Base-by-base conservation (phyloP, 2,329 filamentous ascomycete genomes). In the Aotearoamyces nothofagi region DNA sequence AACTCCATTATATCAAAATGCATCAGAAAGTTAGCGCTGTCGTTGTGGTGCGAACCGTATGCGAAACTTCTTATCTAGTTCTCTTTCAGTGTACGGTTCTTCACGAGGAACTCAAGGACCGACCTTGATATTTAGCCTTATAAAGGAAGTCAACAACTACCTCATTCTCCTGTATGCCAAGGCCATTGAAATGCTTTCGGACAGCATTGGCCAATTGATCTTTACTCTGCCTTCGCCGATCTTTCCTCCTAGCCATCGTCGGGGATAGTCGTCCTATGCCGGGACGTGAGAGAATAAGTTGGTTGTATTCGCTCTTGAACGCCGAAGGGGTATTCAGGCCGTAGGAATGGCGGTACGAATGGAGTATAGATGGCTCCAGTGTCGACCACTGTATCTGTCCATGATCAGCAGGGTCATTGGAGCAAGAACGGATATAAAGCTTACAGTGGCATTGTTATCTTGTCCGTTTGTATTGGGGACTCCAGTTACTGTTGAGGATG, bases 101-200 rank as follows among this genome's bases (percentile, higher is more conserved):
- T 9, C 15, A 22, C 14, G 22, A 3, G 12, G 11, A 15, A 24
- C 10, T 12, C 6, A 13, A 7, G 26, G 9, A 33, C 37, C 29
- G 30, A 51, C 49, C 46, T 39, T 51, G 49, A 38, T 42, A 47
- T 20, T 44, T 46, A 13, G 51, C 47, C 30, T 51, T 51, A 33
- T 51, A 51, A 27, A 51, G 29, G 27, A 50, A 50, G 20, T 49
- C 78, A 32, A 86, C 78, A 33, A 90, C 78, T 39, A 84, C 75
- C 43, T 90, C 81, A 47, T 76, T 83, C 57, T 92, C 82, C 39
- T 74, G 76, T 22, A 87, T 69, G 10, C 77, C 78, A 39, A 80
- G 63, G 17, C 70, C 72, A 47, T 90, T 90, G 57, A 90, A 90
- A 53, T 90, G 79, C 50, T 83, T 86, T 39, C 80, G 65, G 27